Evolutionary conservation across 345 rosid species (phyloP), one percentile per base, ranked within the genome.

Genomic region (Firmiana major): DNA sequence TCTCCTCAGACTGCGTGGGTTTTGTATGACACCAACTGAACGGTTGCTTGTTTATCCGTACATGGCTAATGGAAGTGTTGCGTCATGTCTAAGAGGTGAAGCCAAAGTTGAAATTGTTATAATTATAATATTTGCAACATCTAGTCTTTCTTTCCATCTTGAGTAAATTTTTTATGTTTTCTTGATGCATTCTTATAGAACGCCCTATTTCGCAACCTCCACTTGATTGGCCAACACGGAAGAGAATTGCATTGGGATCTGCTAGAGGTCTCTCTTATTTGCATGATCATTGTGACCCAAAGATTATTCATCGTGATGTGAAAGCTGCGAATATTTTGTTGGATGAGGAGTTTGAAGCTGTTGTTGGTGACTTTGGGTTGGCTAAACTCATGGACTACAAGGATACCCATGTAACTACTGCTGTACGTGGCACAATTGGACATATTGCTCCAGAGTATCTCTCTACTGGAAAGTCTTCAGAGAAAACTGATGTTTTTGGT

Each of bases 1-100:
- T 84, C 97, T 94, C 67, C 87, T 94, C 54, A 87, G 97, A 38
- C 79, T 94, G 74, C 90, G 92, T 70, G 97, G 98, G 24, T 94
- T 94, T 81, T 94, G 98, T 80, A 94, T 94, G 98, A 94, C 98
- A 28, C 97, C 98, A n/a, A 92, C 97, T 0, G 97, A 94, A 71
- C 83, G 98, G 55, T 78, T 94, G 68, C 97, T 94, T 60, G 97
- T 94, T 66, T 94, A 94, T 78, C 98, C 97, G 46, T 94, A 91
- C 88, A 94, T 94, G 98, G 98, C 98, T 60, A 94, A 94, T 31
- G 98, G 98, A 84, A 94, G 98, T 53, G 98, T 94, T 9, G 98
- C 98, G 10, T 94, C 98, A 4, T 94, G 98, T 80, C 85, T 94
- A 75, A 86, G 98, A 87, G 98, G 98, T 92, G 81, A 71, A 64